Percentiles rank a stretch among this genome's conserved stretches.
phyloP scores from a whole-genome alignment of 2,329 filamentous ascomycete species.

The Penicillium sp. region DNA sequence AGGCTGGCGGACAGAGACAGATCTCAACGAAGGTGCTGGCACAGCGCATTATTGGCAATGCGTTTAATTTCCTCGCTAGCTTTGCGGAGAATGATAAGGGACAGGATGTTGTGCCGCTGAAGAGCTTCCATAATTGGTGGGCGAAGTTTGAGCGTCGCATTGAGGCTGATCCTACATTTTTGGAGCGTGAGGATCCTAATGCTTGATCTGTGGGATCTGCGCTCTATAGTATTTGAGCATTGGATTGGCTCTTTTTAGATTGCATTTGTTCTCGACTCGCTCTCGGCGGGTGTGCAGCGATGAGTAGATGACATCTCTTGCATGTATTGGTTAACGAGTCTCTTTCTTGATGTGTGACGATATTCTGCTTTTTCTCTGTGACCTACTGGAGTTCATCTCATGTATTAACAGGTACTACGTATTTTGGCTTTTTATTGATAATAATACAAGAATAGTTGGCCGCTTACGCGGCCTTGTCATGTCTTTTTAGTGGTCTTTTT shows the following conservation, averaged over 20 bases:
- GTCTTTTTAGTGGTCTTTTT: no score
- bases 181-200: conserved; percentile 67
- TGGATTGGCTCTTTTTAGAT: neutral
- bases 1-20: conserved; percentile 34
- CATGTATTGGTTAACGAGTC: conserved; percentile 15
- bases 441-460: neutral
- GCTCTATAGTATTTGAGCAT: neutral
- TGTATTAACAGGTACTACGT: neutral
- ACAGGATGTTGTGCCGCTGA: conserved; percentile 86
- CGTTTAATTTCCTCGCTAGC: conserved; percentile 91
- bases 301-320: conserved; percentile 10
- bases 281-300: neutral
- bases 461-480: no score
- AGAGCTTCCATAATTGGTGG: conserved; percentile 98
- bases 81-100: conserved; percentile 70
- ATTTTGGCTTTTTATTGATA: neutral
- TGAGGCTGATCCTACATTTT: conserved; percentile 80
- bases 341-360: conserved; percentile 8
- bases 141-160: conserved; percentile 87
- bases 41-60: conserved; percentile 92
- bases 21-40: conserved; percentile 76
- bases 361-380: conserved; percentile 3
- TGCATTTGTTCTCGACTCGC: conserved; percentile 2
- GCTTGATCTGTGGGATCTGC: conserved; percentile 6
- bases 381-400: neutral